Conservation (phyloP, 140 eudicot genomes). For the Senecio squalidus region DNA sequence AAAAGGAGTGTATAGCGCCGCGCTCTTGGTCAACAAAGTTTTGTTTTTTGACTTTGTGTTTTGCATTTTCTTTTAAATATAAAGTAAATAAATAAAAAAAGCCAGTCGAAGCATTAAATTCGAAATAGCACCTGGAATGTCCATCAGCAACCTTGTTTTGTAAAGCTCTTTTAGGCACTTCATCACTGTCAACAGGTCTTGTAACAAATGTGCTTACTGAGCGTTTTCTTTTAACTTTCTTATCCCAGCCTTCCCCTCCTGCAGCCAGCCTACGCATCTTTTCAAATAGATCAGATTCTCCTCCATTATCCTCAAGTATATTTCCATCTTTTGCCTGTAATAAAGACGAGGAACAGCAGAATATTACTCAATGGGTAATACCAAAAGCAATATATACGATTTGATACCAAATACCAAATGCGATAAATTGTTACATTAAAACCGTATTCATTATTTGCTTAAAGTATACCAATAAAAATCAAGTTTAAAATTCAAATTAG, state of each 20-base stretch:
- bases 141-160: slow-evolving; percentile 54
- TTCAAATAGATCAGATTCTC: slow-evolving; percentile 55
- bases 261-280: slow-evolving; percentile 70
- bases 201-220: slow-evolving; percentile 52
- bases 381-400: slow-evolving; percentile 2
- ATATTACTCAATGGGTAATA: too few species aligned
- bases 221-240: slow-evolving; percentile 72
- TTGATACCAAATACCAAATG: slow-evolving; percentile 11
- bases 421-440: slow-evolving; percentile 1
- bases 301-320: slow-evolving; percentile 35
- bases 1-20: not conserved
- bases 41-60: not conserved
- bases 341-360: too few species aligned
- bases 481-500: slow-evolving; percentile 12
- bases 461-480: slow-evolving; percentile 3
- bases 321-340: slow-evolving; percentile 63
- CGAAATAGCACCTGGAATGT: too few species aligned
- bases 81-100: slow-evolving; percentile 1
- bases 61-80: not conserved
- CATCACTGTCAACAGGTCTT: slow-evolving; percentile 49
- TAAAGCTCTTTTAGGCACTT: slow-evolving; percentile 44
- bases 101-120: not conserved
- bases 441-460: not conserved
- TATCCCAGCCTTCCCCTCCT: slow-evolving; percentile 93
- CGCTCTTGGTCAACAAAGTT: not conserved